Evolutionary conservation across 108 stramenopile genomes (phyloP), one percentile per base, ranked within the genome.

Genomic region (Chaetoceros muelleri): DNA sequence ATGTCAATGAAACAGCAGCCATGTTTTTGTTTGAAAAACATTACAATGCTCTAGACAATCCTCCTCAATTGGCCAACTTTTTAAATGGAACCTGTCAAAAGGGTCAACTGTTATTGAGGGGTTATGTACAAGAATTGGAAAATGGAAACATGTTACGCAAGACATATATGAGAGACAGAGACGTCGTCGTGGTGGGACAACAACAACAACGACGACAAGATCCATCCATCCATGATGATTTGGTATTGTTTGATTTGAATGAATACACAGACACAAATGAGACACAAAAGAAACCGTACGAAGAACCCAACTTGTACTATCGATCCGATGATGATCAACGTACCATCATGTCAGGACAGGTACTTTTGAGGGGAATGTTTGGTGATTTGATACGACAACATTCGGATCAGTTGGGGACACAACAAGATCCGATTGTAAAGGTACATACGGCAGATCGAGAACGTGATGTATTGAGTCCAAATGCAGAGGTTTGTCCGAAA

Each of bases 241-340:
- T 40, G 13, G 34, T 40, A 48, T 49, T 87, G 10, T 60, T 81
- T 59, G 82, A 87, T 55, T 28, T 79, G 13, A 65, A 56, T 8
- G 24, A 45, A 5, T 61, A 61, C 2, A 27, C 28, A 26, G 44
- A 48, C 26, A 3, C 16, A 57, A n/a, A n/a, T n/a, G n/a, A n/a
- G n/a, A n/a, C n/a, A n/a, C n/a, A n/a, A n/a, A n/a, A n/a, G n/a
- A 22, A 16, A 50, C 65, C 53, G 1, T 77, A 62, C 58, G 60
- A 66, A 59, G 72, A 66, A 54, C 73, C 69, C 1, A 64, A 70
- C 30, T 25, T 85, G 22, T 69, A 65, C 10, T 88, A 78, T 57
- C 76, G 93, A 16, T 73, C 79, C 25, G 93, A 94, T 65, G 89
- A 90, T 67, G 84, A 91, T 54, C 89, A 91, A 64, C 76, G 89